These are phyloP conservation scores for Dioscorea dumetorum DNA, from an alignment of 106 monocot genomes.

Conservation along the genomic window DNA sequence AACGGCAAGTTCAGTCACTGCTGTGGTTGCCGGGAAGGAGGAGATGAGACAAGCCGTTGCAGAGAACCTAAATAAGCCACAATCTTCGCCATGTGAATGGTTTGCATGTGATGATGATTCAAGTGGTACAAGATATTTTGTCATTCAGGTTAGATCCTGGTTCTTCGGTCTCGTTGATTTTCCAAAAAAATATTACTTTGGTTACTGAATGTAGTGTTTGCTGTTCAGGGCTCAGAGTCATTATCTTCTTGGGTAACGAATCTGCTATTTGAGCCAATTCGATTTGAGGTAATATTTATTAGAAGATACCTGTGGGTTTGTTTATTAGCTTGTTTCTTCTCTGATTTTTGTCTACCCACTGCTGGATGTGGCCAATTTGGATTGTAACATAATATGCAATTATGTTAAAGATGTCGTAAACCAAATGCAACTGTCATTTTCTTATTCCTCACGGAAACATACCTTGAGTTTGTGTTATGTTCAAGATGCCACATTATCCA, in stretches of 20 bases:
- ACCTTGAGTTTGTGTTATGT: too few species aligned
- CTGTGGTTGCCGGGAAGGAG: constrained; percentile 79
- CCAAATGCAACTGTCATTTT: too few species aligned
- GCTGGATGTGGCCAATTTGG: too few species aligned
- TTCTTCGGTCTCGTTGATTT: neutral
- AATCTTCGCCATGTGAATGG: constrained; percentile 70
- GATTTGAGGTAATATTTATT: constrained; percentile 63
- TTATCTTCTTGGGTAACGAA: constrained; percentile 90
- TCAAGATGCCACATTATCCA: too few species aligned
- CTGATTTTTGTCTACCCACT: too few species aligned
- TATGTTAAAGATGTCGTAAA: too few species aligned
- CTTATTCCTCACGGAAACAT: too few species aligned
- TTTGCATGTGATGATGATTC: constrained; percentile 76
- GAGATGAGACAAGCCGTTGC: constrained; percentile 62
- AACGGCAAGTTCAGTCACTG: constrained; percentile 71
- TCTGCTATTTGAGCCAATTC: constrained; percentile 89
- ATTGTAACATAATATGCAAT: too few species aligned
- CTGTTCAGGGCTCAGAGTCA: constrained; percentile 80
- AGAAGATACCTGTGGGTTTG: too few species aligned
- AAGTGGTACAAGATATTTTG: constrained; percentile 62
- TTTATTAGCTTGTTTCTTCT: too few species aligned
- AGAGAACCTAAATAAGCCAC: constrained; percentile 52
- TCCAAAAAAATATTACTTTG: neutral
- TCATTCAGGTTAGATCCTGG: constrained; percentile 60
- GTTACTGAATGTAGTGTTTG: neutral